These are phyloP conservation scores for Coemansia sp. DNA, from an alignment of 192 early-diverging fungal species.

Conservation along the genomic window DNA sequence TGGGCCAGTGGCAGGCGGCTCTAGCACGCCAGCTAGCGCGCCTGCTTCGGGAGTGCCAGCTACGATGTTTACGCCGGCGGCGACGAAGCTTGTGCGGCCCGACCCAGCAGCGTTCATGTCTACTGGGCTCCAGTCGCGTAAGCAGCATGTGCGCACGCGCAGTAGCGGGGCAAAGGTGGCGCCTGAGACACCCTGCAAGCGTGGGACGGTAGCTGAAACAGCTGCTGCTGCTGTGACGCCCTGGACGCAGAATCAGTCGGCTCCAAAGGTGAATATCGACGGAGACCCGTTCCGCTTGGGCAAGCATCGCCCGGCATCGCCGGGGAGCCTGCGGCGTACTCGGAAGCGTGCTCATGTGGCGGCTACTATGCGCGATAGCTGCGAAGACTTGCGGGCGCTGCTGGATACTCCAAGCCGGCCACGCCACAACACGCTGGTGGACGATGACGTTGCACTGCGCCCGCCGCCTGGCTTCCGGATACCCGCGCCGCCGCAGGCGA, in stretches of 20 bases:
- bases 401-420: constrained; percentile 44
- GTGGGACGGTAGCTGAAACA: constrained; percentile 6
- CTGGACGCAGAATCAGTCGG: constrained; percentile 1
- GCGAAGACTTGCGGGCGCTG: constrained; percentile 13
- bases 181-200: constrained; percentile 53
- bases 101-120: constrained; percentile 52
- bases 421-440: constrained; percentile 50
- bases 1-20: constrained; percentile 22
- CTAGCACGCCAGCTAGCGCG: constrained; percentile 10
- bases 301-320: constrained; percentile 50
- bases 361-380: neutral
- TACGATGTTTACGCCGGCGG: constrained; percentile 48
- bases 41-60: constrained; percentile 1
- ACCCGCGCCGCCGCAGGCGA: constrained; percentile 23
- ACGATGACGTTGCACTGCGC: constrained; percentile 24
- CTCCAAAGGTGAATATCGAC: constrained; percentile 10
- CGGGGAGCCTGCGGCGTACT: constrained; percentile 41
- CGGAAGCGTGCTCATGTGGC: constrained; percentile 51
- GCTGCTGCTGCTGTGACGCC: constrained; percentile 4
- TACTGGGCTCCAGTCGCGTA: constrained; percentile 51
- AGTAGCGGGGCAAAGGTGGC: constrained; percentile 22
- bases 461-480: constrained; percentile 42
- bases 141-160: constrained; percentile 39
- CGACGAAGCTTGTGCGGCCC: constrained; percentile 54
- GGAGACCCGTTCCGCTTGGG: constrained; percentile 36